A percentile compares a stretch with the other conserved stretches of the same genome.
Conservation (phyloP, 805 yeast species). For the Candida nemodendra region DNA sequence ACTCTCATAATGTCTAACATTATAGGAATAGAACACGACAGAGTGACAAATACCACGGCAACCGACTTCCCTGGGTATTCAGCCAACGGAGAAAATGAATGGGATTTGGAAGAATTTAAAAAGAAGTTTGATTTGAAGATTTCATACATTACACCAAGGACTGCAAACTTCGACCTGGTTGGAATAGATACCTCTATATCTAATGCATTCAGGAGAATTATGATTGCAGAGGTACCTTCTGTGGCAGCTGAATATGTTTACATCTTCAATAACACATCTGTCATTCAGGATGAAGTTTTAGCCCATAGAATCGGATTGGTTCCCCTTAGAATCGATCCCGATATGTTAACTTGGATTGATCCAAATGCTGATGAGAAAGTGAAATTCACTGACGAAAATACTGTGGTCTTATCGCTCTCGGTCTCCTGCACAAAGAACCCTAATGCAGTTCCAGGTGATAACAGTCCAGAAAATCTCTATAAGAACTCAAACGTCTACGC, state of each 20-base stretch:
- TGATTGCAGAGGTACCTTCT: slow-evolving; percentile 95
- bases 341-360: slow-evolving; percentile 81
- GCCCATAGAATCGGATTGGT: slow-evolving; percentile 93
- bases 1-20: slow-evolving; percentile 44
- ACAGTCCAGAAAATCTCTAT: slow-evolving; percentile 81
- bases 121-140: slow-evolving; percentile 64
- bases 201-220: slow-evolving; percentile 94
- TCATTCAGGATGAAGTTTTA: slow-evolving; percentile 94
- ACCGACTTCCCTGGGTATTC: slow-evolving; percentile 92
- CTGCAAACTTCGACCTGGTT: slow-evolving; percentile 82
- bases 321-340: slow-evolving; percentile 91
- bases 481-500: slow-evolving; percentile 88
- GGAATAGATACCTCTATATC: slow-evolving; percentile 90
- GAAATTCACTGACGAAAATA: slow-evolving; percentile 82
- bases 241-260: slow-evolving; percentile 93
- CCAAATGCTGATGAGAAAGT: slow-evolving; percentile 59
- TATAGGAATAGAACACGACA: slow-evolving; percentile 84
- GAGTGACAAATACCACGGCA: slow-evolving; percentile 85
- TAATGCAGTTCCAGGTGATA: slow-evolving; percentile 71
- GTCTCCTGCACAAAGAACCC: slow-evolving; percentile 85
- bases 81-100: slow-evolving; percentile 59
- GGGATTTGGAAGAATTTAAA: slow-evolving; percentile 84
- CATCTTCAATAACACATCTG: slow-evolving; percentile 91
- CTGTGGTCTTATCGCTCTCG: slow-evolving; percentile 78
- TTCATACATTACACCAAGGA: slow-evolving; percentile 60